Conservation (phyloP, 495 filamentous ascomycete genomes). For the Neurospora africana region DNA sequence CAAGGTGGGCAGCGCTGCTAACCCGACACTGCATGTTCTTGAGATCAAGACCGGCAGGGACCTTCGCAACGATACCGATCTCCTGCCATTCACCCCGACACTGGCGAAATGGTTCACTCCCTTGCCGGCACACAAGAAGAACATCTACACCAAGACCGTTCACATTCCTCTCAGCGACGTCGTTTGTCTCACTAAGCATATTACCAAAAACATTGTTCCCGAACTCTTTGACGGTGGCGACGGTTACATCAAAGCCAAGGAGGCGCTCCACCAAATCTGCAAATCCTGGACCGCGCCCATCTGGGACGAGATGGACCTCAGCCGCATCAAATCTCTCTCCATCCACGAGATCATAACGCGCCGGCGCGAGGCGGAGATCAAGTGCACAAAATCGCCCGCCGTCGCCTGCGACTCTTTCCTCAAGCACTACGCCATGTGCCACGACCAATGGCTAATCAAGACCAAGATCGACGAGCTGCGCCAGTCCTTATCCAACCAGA, state of each 20-base stretch:
- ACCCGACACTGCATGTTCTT: constrained; percentile 62
- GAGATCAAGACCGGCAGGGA: constrained; percentile 56
- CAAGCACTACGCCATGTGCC: constrained; percentile 87
- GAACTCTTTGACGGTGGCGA: constrained; percentile 41
- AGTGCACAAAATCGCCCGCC: constrained; percentile 47
- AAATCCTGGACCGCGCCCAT: constrained; percentile 56
- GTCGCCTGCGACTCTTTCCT: constrained; percentile 59
- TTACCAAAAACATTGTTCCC: constrained; percentile 51
- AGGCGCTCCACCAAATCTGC: constrained; percentile 52
- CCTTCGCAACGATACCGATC: constrained; percentile 61
- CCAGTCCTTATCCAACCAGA: constrained; percentile 87
- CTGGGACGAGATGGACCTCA: constrained; percentile 84
- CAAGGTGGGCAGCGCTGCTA: constrained; percentile 39
- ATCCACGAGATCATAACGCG: constrained; percentile 63
- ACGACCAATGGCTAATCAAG: constrained; percentile 89
- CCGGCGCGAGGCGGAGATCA: constrained; percentile 49
- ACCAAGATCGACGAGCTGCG: constrained; percentile 80
- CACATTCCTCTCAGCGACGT: constrained; percentile 62
- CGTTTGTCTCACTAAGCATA: constrained; percentile 68
- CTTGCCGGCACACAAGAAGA: constrained; percentile 45
- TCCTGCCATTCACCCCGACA: constrained; percentile 64
- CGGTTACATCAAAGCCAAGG: constrained; percentile 34
- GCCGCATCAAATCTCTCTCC: constrained; percentile 63
- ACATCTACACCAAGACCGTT: constrained; percentile 52
- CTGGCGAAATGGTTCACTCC: constrained; percentile 51